Evolutionary conservation across 148 eudicot genomes (phyloP).

Genomic region (Chenopodium quinoa): DNA sequence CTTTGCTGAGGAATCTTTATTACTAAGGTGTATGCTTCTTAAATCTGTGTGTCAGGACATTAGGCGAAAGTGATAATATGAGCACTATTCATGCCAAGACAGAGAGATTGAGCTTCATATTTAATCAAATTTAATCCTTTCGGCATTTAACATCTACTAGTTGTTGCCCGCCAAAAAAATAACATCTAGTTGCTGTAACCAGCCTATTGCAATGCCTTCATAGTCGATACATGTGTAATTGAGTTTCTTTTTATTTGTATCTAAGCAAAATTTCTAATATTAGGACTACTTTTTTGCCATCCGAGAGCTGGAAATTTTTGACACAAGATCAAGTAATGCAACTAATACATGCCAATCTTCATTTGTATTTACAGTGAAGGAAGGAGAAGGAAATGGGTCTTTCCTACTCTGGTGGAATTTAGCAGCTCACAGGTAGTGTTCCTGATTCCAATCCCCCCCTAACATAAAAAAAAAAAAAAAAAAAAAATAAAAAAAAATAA

Average conservation of each 20-base stretch:
- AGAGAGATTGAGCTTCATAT: background rate
- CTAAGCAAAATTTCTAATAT: background rate
- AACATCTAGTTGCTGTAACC: background rate
- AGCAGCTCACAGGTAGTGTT: slow-evolving; percentile 47
- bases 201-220: background rate
- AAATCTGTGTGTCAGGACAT: background rate
- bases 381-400: slow-evolving; percentile 93
- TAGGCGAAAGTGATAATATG: background rate
- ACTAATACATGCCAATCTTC: background rate
- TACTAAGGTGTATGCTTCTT: background rate
- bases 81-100: background rate
- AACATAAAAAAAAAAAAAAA: too few relatives aligned
- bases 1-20: background rate
- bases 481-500: too few relatives aligned
- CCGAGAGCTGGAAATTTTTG: background rate
- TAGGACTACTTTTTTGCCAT: background rate
- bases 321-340: background rate
- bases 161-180: too few relatives aligned
- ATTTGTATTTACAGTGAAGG: slow-evolving; percentile 72
- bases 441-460: background rate
- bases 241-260: slow-evolving; percentile 1
- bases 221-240: background rate
- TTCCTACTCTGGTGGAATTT: slow-evolving; percentile 67
- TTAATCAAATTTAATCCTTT: background rate
- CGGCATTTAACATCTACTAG: background rate